phyloP scores from a whole-genome alignment of 352 stramenopile genomes.

The Phytopythium aichiense region DNA sequence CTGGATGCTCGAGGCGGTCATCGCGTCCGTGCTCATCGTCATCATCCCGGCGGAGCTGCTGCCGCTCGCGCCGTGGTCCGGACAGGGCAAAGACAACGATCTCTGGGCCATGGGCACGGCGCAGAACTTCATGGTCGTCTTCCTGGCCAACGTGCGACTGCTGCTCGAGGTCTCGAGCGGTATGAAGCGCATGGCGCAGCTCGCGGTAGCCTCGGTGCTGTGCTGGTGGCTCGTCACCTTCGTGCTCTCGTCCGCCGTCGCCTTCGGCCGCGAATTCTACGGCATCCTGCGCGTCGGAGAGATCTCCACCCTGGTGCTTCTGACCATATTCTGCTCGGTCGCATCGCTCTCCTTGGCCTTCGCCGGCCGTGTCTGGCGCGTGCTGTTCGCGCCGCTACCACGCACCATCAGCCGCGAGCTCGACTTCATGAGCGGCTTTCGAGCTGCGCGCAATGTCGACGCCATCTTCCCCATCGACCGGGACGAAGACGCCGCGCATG shows the following conservation, averaged over 20 bases:
- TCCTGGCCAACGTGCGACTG: constrained; percentile 48
- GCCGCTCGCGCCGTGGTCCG: constrained; percentile 38
- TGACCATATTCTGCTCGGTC: constrained; percentile 28
- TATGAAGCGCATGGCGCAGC: constrained; percentile 18
- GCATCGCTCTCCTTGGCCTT: constrained; percentile 28
- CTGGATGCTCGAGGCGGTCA: constrained; percentile 56
- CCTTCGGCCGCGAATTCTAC: constrained; percentile 63
- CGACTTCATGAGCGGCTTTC: constrained; percentile 23
- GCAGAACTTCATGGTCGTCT: constrained; percentile 60
- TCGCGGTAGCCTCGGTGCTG: constrained; percentile 32
- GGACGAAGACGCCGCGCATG: constrained; percentile 3
- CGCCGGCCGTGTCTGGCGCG: constrained; percentile 21
- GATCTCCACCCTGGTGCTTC: constrained; percentile 34
- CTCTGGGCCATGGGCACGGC: constrained; percentile 59
- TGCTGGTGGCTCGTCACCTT: constrained; percentile 48
- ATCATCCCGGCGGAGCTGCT: constrained; percentile 38
- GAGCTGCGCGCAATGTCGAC: constrained; percentile 22
- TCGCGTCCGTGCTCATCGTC: constrained; percentile 47
- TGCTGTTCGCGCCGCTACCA: constrained; percentile 34
- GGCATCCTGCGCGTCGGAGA: constrained; percentile 39
- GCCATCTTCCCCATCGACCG: constrained; percentile 39
- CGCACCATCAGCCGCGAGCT: constrained; percentile 49
- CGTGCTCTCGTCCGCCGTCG: constrained; percentile 41
- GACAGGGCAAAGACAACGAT: constrained; percentile 53
- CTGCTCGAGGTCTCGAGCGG: constrained; percentile 42